Base-by-base conservation (phyloP, 1,284 basidiomycete species). In the Trichosporon sp. region DNA sequence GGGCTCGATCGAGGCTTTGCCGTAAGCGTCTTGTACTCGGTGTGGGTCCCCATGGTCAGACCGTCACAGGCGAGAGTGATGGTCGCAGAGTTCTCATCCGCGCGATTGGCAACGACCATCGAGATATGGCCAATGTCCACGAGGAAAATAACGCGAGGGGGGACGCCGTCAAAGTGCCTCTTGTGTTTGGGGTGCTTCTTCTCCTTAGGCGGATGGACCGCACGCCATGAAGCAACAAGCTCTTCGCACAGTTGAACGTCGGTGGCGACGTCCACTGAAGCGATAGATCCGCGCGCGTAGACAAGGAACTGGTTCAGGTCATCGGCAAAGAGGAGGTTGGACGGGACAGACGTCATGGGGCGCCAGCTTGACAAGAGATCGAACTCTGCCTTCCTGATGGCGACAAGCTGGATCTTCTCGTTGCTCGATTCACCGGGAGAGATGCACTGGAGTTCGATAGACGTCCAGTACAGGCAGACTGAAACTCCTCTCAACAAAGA, bases 231-330 rank as follows among this genome's bases (percentile, higher is more conserved):
- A 8, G 75, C 70, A 0, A 63, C 32, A 0, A 82, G 76, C 64
- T 81, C 78, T 14, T 78, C 72, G 8, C 79, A 48, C 1, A 82
- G 74, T 71, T 80, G 78, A 11, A 80, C 59, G 66, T 83, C 82
- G 2, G 75, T 77, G 1, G 78, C 75, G 4, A 77, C 69, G 63
- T 81, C 79, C n/a, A 82, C 48, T 0, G 79, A 79, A 4, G 75
- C 77, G 35, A 83, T 71, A 4, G 68, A 67, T 0, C 75, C 76
- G 32, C 73, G 67, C 1, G 73, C 74, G 19, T 81, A 75, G 7
- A 81, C 66, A 19, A 84, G 67, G 1, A 78, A 75, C 14, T 81
- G 72, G 65, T 83, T 83, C 3, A 78, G 79, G 48, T 84, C 82
- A 19, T 73, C 74, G 10, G 76, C 71, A 66, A 83, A 84, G 8